Evolutionary conservation across 2,329 filamentous ascomycete species (phyloP).

Genomic region (Aureobasidium sp.): DNA sequence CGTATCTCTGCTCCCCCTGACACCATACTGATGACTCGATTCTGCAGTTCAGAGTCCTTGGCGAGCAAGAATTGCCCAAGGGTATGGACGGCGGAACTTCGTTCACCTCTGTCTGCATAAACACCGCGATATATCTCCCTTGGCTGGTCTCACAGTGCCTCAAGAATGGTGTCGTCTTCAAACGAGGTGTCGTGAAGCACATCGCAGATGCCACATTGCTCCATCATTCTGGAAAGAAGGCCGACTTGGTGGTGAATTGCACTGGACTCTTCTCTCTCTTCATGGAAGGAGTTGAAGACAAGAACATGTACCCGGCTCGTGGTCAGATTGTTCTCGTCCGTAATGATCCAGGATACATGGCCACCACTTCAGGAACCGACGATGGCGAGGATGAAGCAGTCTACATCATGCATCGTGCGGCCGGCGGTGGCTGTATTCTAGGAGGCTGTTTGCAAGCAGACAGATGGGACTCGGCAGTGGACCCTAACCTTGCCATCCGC

Average conservation of each 20-base stretch:
- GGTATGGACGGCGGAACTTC: slow-evolving; percentile 65
- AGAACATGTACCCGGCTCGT: slow-evolving; percentile 64
- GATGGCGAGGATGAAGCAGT: slow-evolving; percentile 64
- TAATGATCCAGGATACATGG: slow-evolving; percentile 68
- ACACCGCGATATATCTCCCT: slow-evolving; percentile 78
- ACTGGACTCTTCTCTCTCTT: slow-evolving; percentile 69
- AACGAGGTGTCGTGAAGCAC: slow-evolving; percentile 48
- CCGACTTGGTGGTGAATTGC: slow-evolving; percentile 73
- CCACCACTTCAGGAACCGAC: slow-evolving; percentile 62
- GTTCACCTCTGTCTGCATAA: slow-evolving; percentile 86
- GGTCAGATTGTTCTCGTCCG: slow-evolving; percentile 80
- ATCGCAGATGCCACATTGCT: slow-evolving; percentile 60
- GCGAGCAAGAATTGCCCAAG: slow-evolving; percentile 42
- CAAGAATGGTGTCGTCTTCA: slow-evolving; percentile 57
- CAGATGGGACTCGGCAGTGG: slow-evolving; percentile 72
- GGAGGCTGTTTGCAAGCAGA: slow-evolving; percentile 79
- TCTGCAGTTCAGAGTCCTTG: slow-evolving; percentile 28
- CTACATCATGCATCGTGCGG: slow-evolving; percentile 78
- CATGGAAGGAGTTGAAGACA: slow-evolving; percentile 76
- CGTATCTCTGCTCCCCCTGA: neutral
- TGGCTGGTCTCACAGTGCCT: slow-evolving; percentile 79
- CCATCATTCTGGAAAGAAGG: slow-evolving; percentile 51
- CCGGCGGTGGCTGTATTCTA: slow-evolving; percentile 72
- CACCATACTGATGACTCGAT: neutral
- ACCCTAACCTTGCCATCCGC: slow-evolving; percentile 69